Base-by-base conservation (phyloP, 768 basidiomycete species). In the Plicaturopsis crispa region DNA sequence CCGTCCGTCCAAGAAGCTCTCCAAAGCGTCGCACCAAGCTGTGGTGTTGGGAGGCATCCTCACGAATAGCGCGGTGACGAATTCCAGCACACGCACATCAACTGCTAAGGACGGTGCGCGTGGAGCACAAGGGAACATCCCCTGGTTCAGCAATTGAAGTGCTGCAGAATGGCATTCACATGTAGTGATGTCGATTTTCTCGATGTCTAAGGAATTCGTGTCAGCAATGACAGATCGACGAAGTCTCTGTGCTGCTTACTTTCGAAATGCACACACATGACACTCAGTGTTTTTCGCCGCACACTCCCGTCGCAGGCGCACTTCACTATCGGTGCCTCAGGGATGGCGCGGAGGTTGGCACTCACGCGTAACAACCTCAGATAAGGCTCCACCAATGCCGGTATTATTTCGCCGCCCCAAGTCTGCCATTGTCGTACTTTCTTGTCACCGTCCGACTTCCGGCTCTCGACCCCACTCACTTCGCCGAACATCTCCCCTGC, bases 91-190 rank as follows among this genome's bases (percentile, higher is more conserved):
- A 21, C 42, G 42, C 13, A 63, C 21, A 36, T 61, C 55, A 1
- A 65, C 52, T 7, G 57, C 62, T 4, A 65, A 41, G 6, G 53
- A 50, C 4, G 62, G 62, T 1, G 32, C 38, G 3, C 50, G n/a
- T 1, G 61, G 62, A 5, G 56, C 43, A 30, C 50, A 55, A 13
- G 60, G 50, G 35, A 62, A 59, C 14, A 51, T 42, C 1, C 52
- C 55, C 3, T 13, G 21, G 28, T 34, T 19, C 3, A 62, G 35
- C 6, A 61, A 52, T 32, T 62, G 56, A 7, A 21, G 20, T 2
- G 50, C 41, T 3, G 47, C 48, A 39, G 42, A 38, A 5, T 24
- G 39, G 44, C 40, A 52, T 6, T 32, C 4, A 36, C 43, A 57
- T 19, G 19, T 11, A 10, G 14, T 21, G 19, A 47, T 44, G 7